Evolutionary conservation across 2,329 filamentous ascomycete species (phyloP), one percentile per base, ranked within the genome.

Genomic region (Eutypella sp.): DNA sequence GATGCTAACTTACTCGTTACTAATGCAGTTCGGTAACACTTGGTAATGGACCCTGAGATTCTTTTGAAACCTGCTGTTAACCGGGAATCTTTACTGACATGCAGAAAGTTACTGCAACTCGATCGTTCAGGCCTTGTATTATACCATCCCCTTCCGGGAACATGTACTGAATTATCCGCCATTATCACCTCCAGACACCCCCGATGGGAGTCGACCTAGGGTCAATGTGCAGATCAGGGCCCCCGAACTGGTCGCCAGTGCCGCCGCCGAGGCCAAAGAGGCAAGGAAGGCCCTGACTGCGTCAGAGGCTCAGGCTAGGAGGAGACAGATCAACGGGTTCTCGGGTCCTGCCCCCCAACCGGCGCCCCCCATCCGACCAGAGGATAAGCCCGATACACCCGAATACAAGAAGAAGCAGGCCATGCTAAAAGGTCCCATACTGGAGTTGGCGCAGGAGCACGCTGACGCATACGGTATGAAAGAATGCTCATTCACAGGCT

Each of bases 391-490:
- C 51, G 91, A 97, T 60, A 91, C 91, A 2, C 89, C 92, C 1
- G 93, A 99, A 68, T 96, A 93, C 70, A 96, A 96, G 71, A 99
- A 99, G 75, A 96, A 96, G 70, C 84, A 93, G 64, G 91, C 91
- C 16, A 83, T 97, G 73, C 76, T 91, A 49, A 86, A 85, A 37
- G 89, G 93, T 0, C 93, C 93, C 1, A 84, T 96, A 31, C 67
- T 97, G 46, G 88, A 95, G 58, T 79, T 97, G 66, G 82, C 85
- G 41, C 84, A 87, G 57, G 89, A 95, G 58, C 93, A 90, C 60
- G 78, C 84, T 7, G 75, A 76, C 39, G 80, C 83, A 16, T 96
- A 96, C 61, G 89, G 87, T 56, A 96, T 97, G 91, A 82, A 89
- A 41, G 92, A 97, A 63, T 95, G 89, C 49, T 84, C 95, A 3